Evolutionary conservation across 441 rosid genomes (phyloP), one percentile per base, ranked within the genome.

Genomic region (Brassica balearica): DNA sequence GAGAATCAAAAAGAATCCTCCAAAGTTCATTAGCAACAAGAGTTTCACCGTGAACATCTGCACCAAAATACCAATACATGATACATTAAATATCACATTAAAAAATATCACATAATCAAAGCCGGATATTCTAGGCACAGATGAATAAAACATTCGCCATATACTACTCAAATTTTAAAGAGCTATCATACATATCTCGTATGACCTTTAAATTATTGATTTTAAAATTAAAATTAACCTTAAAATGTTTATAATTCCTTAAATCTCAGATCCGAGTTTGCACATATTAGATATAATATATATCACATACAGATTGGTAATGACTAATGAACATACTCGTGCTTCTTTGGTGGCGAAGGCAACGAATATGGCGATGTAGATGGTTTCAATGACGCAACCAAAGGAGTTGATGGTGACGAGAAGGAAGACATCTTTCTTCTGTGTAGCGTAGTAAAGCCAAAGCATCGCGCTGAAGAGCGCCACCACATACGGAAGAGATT

Each of bases 391-490:
- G 64, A 87, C 53, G 68, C 88, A 85, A 14, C 90, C 92, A n/a
- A 86, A 75, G 27, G 85, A 67, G 66, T 88, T 87, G 22, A 85
- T 83, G 14, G 90, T 85, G 14, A 87, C 78, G 69, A 88, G 90
- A 77, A 86, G 92, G 72, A 76, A 86, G 20, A 79, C 85, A 32
- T 83, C 79, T 22, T 82, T 12, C 67, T 87, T 83, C 71, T 75
- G 76, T 10, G 72, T 76, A 11, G 87, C 90, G 32, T 88, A 88
- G 71, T 85, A 88, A 2, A 87, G 76, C 92, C 92, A 88, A 62
- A 84, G 82, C 86, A 81, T 80, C 12, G 90, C 83, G 71, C 90
- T 87, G 77, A 87, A 82, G 58, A 85, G 87, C 0, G 84, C 78
- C 27, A 75, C 86, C 73, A 83, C 79, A 22, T 87, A 88, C 0